Base-by-base conservation (phyloP, 257 asterid genomes). In the Plantago major region DNA sequence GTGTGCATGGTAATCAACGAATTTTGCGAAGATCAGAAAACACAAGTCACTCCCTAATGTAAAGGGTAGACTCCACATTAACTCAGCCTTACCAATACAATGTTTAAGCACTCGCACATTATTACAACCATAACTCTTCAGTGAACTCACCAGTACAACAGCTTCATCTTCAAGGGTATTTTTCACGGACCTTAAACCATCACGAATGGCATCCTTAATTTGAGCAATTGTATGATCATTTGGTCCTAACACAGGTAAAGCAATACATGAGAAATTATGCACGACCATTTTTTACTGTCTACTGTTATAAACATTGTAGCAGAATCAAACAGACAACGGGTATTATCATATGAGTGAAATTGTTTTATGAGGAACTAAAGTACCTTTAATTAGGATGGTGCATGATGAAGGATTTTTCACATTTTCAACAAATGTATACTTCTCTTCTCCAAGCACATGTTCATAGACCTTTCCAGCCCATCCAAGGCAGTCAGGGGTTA, bases 221-320 rank as follows among this genome's bases (percentile, higher is more conserved):
- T 92, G 99, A 76, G 99, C 99, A 73, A 92, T 92, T 48, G 99
- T 92, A 55, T 92, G 99, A 79, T 92, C 99, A 77, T 92, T 92
- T 49, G 97, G 99, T 57, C 99, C 99, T 92, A 78, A 26, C 54
- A 73, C 37, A 42, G 46, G 80, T 92, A 13, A 38, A 45, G 7
- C n/a, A 38, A 54, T 49, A 55, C 11, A 19, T 58, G 49, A 30
- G 18, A 19, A 52, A 42, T 46, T 53, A 26, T 47, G 15, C 42
- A 69, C 3, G 63, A 37, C 45, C 48, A 42, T 42, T 33, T 33
- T 33, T 51, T 47, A 46, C 47, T 59, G 58, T 45, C 51, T 65
- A 46, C 53, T 28, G 19, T 30, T n/a, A 67, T 22, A 40, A 57
- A 22, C 40, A 57, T 26, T 57, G 33, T 52, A 18, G 12, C 58